phyloP scores from a whole-genome alignment of 2,329 filamentous ascomycete genomes.

The Coleophoma cylindrospora region DNA sequence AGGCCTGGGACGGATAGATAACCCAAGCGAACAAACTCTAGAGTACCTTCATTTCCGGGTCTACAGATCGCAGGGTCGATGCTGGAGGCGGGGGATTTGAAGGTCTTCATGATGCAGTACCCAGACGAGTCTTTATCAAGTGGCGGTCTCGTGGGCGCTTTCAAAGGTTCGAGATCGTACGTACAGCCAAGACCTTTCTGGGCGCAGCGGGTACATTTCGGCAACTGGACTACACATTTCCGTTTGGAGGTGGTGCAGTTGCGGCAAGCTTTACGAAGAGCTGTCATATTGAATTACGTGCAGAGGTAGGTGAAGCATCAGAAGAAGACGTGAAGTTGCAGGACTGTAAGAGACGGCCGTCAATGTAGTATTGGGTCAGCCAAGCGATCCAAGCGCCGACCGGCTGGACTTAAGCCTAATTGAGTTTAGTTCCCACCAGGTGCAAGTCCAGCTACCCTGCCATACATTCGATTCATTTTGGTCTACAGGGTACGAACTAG shows the following conservation, averaged over 20 bases:
- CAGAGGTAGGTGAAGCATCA: background rate
- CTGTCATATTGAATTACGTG: conserved; percentile 3
- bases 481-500: no score
- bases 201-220: conserved; percentile 4
- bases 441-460: background rate
- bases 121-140: background rate
- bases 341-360: background rate
- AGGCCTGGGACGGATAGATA: conserved; percentile 3
- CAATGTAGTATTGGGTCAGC: no score
- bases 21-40: conserved; percentile 3
- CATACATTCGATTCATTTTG: no score
- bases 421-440: conserved; percentile 4
- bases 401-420: conserved; percentile 2
- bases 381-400: background rate
- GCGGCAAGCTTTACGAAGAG: conserved; percentile 5
- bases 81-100: background rate
- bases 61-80: conserved; percentile 5
- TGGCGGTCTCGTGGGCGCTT: background rate
- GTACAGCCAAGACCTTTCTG: conserved; percentile 4
- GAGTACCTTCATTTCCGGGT: conserved; percentile 1
- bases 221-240: conserved; percentile 5
- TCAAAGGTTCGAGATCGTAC: conserved; percentile 5
- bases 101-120: conserved; percentile 4
- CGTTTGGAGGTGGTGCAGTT: conserved; percentile 6
- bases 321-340: background rate